Evolutionary conservation across 2,329 filamentous ascomycete species (phyloP), one percentile per base, ranked within the genome.

Genomic region (Fusarium brevicatenulatum): DNA sequence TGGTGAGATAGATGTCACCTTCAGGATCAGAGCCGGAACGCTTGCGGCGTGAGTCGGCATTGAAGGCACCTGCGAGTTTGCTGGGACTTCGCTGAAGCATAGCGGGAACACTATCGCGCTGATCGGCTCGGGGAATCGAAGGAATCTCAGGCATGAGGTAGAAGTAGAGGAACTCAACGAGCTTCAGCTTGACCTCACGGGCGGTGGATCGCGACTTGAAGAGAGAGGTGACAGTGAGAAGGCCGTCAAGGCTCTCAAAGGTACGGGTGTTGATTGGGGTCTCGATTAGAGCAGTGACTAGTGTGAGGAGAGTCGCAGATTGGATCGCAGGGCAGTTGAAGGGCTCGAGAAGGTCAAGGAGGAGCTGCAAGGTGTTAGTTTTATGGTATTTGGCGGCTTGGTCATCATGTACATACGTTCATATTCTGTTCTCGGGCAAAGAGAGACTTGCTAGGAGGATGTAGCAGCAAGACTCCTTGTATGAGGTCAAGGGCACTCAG

Each of bases 131-230:
- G 9, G 89, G 87, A 70, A 88, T 87, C 25, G 87, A 85, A 49
- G 88, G 91, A 1, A 89, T 90, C 83, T 99, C 96, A 56, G 95
- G 95, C 92, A 98, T 97, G 76, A 99, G 91, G 82, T 98, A 99
- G 83, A 98, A 98, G 86, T 98, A 98, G 57, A 99, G 85, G 80
- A 98, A 98, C 82, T 98, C 96, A 76, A 98, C 92, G n/a, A 97
- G 90, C 82, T 97, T 96, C 79, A 97, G 89, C 85, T 97, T 98
- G 74, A 98, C 95, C 77, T 95, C 93, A 70, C 94, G 91, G 30
- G 91, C 91, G 7, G 95, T 98, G 73, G 91, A 90, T 68, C 94
- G 91, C 72, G 92, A 93, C 82, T 97, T 97, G 89, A 98, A 98
- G 55, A 98, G 88, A 15, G 93, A 95, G 4, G 95, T 97, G 50